Conservation (phyloP, 768 basidiomycete species). For the Myochromella boudieri region DNA sequence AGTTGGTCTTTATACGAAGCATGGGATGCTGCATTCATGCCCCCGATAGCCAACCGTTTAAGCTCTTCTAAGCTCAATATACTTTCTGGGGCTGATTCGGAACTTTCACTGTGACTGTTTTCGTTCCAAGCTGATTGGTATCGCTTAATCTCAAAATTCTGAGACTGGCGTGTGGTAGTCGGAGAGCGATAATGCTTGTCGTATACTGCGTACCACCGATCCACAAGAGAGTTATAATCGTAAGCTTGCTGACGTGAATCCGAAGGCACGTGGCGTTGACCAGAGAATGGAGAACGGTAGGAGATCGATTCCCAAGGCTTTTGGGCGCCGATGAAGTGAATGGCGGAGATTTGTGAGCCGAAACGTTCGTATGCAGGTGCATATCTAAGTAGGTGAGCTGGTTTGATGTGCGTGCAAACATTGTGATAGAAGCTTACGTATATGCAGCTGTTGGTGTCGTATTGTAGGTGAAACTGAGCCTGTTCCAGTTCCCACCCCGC, state of each 20-base stretch:
- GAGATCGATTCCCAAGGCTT: conserved; percentile 90
- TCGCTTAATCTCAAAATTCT: conserved; percentile 63
- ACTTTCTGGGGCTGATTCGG: conserved; percentile 20
- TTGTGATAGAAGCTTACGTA: conserved; percentile 60
- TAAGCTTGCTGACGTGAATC: conserved; percentile 51
- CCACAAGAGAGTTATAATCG: conserved; percentile 78
- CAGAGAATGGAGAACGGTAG: conserved; percentile 60
- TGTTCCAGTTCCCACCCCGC: conserved; percentile 83
- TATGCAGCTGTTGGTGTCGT: conserved; percentile 97
- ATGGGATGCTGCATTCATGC: conserved; percentile 36
- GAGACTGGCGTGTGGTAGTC: conserved; percentile 35
- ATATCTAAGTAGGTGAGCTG: conserved; percentile 56
- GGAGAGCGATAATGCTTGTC: conserved; percentile 81
- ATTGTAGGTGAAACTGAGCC: conserved; percentile 97
- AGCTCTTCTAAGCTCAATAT: conserved; percentile 65
- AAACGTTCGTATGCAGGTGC: conserved; percentile 96
- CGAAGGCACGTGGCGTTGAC: conserved; percentile 23
- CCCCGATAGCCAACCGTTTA: conserved; percentile 59
- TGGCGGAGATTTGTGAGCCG: conserved; percentile 79
- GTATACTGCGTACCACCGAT: conserved; percentile 90
- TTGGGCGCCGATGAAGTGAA: conserved; percentile 94
- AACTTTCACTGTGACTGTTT: conserved; percentile 15
- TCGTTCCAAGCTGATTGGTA: conserved; percentile 81
- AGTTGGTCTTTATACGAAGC: conserved; percentile 10
- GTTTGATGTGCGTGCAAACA: conserved; percentile 23